Conservation (phyloP, 805 yeast genomes). For the Candida maris region DNA sequence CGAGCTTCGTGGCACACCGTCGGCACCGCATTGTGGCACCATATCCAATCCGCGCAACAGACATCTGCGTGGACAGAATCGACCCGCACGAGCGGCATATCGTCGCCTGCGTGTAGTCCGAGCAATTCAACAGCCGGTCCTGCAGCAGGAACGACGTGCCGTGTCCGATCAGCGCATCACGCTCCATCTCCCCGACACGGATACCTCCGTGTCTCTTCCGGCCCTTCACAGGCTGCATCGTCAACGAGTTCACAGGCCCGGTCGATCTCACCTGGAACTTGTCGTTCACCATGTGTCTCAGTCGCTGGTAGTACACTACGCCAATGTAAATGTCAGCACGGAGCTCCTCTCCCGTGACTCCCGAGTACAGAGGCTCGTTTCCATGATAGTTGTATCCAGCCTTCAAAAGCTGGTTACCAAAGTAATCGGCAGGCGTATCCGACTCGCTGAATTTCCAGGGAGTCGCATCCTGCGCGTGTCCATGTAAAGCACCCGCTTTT, state of each 20-base stretch:
- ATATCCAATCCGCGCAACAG: conserved; percentile 89
- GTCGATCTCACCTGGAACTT: conserved; percentile 99
- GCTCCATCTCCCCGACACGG: conserved; percentile 99
- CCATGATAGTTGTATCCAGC: conserved; percentile 98
- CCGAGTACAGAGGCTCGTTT: conserved; percentile 98
- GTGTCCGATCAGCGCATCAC: conserved; percentile 98
- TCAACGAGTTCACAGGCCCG: conserved; percentile 94
- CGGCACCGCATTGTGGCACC: conserved; percentile 80
- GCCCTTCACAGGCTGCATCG: conserved; percentile 99
- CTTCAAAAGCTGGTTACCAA: conserved; percentile 83
- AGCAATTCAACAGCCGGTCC: conserved; percentile 90
- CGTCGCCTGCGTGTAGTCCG: conserved; percentile 90
- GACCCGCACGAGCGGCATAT: conserved; percentile 94
- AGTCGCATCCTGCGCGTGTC: conserved; percentile 94
- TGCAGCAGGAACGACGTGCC: conserved; percentile 94
- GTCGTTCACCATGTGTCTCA: conserved; percentile 99
- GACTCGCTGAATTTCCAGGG: conserved; percentile 92
- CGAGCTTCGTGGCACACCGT: conserved; percentile 77
- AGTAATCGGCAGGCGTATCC: conserved; percentile 96
- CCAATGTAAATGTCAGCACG: conserved; percentile 96
- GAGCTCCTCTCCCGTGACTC: conserved; percentile 96
- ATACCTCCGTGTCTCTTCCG: conserved; percentile 99
- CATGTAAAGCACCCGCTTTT: conserved; percentile 96
- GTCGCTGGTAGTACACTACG: conserved; percentile 94
- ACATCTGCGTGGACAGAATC: conserved; percentile 78